Evolutionary conservation across 495 filamentous ascomycete species (phyloP).

Genomic region (Daldinia bambusicola): DNA sequence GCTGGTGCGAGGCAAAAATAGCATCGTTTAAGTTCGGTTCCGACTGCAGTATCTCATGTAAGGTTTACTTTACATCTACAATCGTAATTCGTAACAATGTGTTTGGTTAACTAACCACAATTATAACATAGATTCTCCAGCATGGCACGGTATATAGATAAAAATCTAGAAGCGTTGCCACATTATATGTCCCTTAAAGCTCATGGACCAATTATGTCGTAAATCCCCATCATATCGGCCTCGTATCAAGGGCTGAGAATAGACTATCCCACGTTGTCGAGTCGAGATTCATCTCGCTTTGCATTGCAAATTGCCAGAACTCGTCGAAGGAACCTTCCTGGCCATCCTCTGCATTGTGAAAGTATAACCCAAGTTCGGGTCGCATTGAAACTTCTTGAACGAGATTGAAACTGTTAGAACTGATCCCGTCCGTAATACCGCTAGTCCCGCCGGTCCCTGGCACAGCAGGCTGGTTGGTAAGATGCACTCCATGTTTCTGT

Average conservation of each 20-base stretch:
- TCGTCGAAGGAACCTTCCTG: conserved; percentile 28
- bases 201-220: not conserved
- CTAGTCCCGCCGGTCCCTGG: not conserved
- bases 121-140: too few species aligned
- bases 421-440: not conserved
- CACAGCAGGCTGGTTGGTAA: not conserved
- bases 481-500: not conserved
- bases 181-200: not conserved
- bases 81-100: not conserved
- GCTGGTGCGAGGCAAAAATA: not conserved
- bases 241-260: conserved; percentile 36
- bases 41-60: not conserved
- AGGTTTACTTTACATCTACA: not conserved
- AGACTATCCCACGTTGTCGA: conserved; percentile 38
- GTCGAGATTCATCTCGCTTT: conserved; percentile 36
- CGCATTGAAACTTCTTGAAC: not conserved
- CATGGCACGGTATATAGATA: too few species aligned
- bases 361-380: not conserved
- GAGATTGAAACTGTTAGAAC: not conserved
- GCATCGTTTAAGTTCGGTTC: conserved; percentile 1
- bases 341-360: not conserved
- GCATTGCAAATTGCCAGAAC: conserved; percentile 35
- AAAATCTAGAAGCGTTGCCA: not conserved
- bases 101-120: too few species aligned
- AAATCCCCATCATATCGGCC: conserved; percentile 26